Base-by-base conservation (phyloP, 2,329 filamentous ascomycete genomes). In the Torrubiella hemipterigena region DNA sequence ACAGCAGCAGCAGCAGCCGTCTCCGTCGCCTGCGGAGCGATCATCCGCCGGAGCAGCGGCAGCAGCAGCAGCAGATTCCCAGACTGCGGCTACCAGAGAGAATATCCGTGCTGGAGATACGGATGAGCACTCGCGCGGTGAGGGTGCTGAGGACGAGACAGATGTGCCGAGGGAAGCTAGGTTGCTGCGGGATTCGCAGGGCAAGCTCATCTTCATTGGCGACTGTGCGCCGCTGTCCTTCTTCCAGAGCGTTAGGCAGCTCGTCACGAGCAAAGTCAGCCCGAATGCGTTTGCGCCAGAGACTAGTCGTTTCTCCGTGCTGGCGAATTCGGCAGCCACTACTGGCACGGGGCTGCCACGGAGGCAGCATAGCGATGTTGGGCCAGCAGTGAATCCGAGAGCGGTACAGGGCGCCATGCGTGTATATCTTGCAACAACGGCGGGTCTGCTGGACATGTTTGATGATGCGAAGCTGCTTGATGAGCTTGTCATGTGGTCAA, bases 181-280 rank as follows among this genome's bases (percentile, higher is more conserved):
- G 3, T 49, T 71, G 5, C 49, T 71, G 0, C 61, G 61, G 25
- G 67, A 72, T 38, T 57, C 63, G 1, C 63, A 67, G 34, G 67
- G 67, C 1, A 69, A 69, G 40, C 45, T 69, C 15, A 64, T 68
- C 18, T 72, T 72, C 42, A 65, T 71, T 16, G 67, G 67, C 5
- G 67, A 72, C 42, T 71, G 67, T 39, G 67, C 67, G 5, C 67
- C 67, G 1, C 48, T 72, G 14, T 71, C 67, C 0, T 65, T 72
- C 37, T 71, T 71, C 40, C 66, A 70, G 39, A 69, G 65, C 0
- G 61, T 71, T 6, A 55, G 67, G 3, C 60, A 67, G 39, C 56
- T 72, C 13, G 65, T 71, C 15, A 67, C 60, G 0, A 58, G 54
- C 0, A 51, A 58, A 6, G 58, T 70, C 20, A 65, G 66, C 13